Evolutionary conservation across 176 grass and related monocot genomes (phyloP).

Genomic region (Tuctoria greenei): DNA sequence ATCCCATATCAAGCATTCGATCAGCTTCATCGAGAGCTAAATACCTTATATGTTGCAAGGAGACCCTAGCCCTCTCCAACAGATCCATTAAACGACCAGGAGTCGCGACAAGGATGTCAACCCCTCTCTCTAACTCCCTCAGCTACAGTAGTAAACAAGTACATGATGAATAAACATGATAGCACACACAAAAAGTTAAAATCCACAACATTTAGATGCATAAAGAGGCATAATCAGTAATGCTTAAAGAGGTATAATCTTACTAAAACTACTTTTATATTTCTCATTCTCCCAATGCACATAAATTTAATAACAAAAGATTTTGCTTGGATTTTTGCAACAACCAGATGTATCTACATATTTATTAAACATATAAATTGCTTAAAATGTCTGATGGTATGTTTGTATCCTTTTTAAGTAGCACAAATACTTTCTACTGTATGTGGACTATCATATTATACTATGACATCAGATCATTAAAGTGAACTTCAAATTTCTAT

Average conservation of each 20-base stretch:
- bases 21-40: constrained; percentile 96
- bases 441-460: too few relatives aligned
- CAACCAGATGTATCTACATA: too few relatives aligned
- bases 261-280: background rate
- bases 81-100: constrained; percentile 96
- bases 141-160: constrained; percentile 48
- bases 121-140: constrained; percentile 91
- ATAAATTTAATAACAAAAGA: background rate
- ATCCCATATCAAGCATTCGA: constrained; percentile 99
- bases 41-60: constrained; percentile 74
- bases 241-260: background rate
- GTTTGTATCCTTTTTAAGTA: too few relatives aligned
- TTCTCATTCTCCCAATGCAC: background rate
- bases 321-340: background rate
- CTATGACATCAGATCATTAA: too few relatives aligned
- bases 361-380: too few relatives aligned
- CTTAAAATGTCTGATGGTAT: too few relatives aligned
- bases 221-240: background rate
- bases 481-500: too few relatives aligned
- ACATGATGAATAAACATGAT: constrained; percentile 1
- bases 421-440: too few relatives aligned
- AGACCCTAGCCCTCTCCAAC: constrained; percentile 90
- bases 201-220: background rate
- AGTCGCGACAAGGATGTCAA: constrained; percentile 95
- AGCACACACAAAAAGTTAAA: background rate